Percentiles rank a stretch among this genome's conserved stretches.
Conservation (phyloP, 2,329 filamentous ascomycete species). For the Bipolaris gigantea region DNA sequence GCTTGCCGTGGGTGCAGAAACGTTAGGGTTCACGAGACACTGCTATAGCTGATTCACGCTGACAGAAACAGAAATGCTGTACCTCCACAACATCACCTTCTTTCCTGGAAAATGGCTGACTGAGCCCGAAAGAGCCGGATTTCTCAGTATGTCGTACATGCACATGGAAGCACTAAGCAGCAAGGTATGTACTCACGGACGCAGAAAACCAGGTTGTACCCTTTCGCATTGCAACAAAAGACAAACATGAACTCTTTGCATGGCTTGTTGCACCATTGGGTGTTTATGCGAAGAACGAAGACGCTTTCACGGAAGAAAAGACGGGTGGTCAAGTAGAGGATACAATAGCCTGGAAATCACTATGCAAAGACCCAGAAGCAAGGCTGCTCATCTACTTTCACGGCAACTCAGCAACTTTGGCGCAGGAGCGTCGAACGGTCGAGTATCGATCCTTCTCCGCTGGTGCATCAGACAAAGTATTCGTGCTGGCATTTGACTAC, state of each 20-base stretch:
- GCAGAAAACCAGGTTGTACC: constrained; percentile 83
- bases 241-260: constrained; percentile 78
- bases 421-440: constrained; percentile 73
- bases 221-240: constrained; percentile 73
- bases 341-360: constrained; percentile 54
- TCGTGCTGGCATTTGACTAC: constrained; percentile 84
- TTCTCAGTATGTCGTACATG: constrained; percentile 32
- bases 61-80: constrained; percentile 36
- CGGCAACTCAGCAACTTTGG: constrained; percentile 72
- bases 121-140: constrained; percentile 44
- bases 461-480: constrained; percentile 58
- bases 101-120: constrained; percentile 42
- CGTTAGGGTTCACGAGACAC: constrained; percentile 17
- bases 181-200: constrained; percentile 16
- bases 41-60: constrained; percentile 2
- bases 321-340: constrained; percentile 46
- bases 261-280: constrained; percentile 87
- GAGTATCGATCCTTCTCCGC: constrained; percentile 77
- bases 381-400: constrained; percentile 60
- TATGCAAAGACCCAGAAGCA: constrained; percentile 56
- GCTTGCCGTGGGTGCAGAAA: constrained; percentile 43
- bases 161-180: not conserved
- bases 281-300: constrained; percentile 71
- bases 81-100: constrained; percentile 41
- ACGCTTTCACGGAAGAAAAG: constrained; percentile 59